A percentile compares a stretch with the other conserved stretches of the same genome.
phyloP scores from a whole-genome alignment of 345 rosid species.

The Brassica juncea region DNA sequence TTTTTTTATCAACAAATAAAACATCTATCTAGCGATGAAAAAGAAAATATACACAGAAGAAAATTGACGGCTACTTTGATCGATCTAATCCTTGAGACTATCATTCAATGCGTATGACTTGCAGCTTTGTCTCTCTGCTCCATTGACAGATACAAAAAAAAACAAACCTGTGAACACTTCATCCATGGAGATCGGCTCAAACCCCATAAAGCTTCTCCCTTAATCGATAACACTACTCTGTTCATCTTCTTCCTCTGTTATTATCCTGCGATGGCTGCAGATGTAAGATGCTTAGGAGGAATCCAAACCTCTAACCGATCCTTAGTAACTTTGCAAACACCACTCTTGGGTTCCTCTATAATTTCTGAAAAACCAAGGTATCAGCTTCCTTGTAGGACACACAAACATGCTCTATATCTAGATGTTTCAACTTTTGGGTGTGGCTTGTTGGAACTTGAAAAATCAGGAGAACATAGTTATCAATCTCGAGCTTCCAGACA shows the following conservation, averaged over 20 bases:
- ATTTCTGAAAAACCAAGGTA: conserved; percentile 26
- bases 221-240: not conserved
- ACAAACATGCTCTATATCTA: too few relatives aligned
- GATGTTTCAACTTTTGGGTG: conserved; percentile 45
- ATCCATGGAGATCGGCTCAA: conserved; percentile 30
- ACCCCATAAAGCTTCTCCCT: conserved; percentile 22
- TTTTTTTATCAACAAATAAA: too few relatives aligned
- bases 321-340: conserved; percentile 68
- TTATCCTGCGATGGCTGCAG: conserved; percentile 39
- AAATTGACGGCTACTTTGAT: conserved; percentile 31
- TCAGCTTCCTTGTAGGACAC: too few relatives aligned
- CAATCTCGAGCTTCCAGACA: conserved; percentile 54
- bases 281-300: conserved; percentile 70
- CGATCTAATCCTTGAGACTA: conserved; percentile 16
- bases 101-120: conserved; percentile 45
- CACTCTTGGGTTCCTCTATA: conserved; percentile 60
- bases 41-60: not conserved
- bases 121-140: conserved; percentile 15
- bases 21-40: not conserved
- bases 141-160: conserved; percentile 16
- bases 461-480: conserved; percentile 65
- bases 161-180: not conserved
- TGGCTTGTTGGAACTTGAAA: conserved; percentile 72
- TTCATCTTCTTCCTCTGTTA: conserved; percentile 21
- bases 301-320: conserved; percentile 47